A percentile compares a stretch with the other conserved stretches of the same genome.
Evolutionary conservation across 1,139 yeast species (phyloP).

Genomic region (Pichia sp.): DNA sequence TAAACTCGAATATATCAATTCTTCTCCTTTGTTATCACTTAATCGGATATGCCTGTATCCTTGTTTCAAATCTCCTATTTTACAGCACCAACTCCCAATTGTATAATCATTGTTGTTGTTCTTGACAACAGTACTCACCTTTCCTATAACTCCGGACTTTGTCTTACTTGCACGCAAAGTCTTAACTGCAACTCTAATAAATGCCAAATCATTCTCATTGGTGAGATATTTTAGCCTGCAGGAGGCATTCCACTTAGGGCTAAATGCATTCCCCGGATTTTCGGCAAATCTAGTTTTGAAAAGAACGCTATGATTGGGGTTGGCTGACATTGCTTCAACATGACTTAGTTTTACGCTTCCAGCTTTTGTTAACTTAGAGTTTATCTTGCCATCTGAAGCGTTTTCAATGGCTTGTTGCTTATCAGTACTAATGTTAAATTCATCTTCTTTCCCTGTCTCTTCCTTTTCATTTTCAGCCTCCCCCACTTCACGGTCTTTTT

Average conservation of each 20-base stretch:
- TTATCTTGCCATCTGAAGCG: background rate
- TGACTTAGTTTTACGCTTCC: constrained; percentile 8
- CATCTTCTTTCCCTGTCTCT: background rate
- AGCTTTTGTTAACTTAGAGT: background rate
- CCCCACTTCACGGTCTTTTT: background rate
- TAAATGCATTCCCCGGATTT: constrained; percentile 63
- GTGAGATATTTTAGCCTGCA: constrained; percentile 44
- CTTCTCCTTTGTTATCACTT: constrained; percentile 75
- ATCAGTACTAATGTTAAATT: background rate
- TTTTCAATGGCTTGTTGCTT: background rate
- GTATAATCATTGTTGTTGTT: constrained; percentile 33
- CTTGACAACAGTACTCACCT: constrained; percentile 38
- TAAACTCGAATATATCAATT: constrained; percentile 70
- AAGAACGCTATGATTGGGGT: constrained; percentile 15
- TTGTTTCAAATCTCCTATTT: constrained; percentile 52
- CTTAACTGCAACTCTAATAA: constrained; percentile 48
- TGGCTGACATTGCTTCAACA: constrained; percentile 12
- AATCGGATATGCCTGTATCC: constrained; percentile 83
- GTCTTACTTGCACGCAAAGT: background rate
- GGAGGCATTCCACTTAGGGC: constrained; percentile 71
- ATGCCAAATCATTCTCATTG: constrained; percentile 41
- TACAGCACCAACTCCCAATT: constrained; percentile 57
- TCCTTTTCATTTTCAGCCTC: background rate
- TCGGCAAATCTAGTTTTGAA: constrained; percentile 38
- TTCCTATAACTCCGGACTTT: constrained; percentile 40